Base-by-base conservation (phyloP, 352 stramenopile species). In the Pelagophyceae sp. region DNA sequence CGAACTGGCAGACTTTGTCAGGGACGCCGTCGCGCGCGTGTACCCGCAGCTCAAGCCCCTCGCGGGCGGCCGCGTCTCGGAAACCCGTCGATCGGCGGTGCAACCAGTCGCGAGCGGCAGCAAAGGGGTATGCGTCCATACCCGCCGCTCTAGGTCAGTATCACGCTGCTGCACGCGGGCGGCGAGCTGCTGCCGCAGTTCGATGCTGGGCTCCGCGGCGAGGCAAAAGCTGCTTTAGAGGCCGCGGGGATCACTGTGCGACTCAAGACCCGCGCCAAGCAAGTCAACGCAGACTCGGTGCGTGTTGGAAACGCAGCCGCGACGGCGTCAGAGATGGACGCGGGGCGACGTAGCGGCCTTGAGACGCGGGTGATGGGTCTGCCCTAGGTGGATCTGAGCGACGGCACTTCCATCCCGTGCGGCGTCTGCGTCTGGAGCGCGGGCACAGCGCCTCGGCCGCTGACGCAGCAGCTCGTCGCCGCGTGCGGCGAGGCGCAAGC, bases 141-240 rank as follows among this genome's bases (percentile, higher is more conserved):
- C 20, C 65, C 63, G 32, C 25, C 78, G 23, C n/a, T n/a, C n/a
- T n/a, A n/a, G 76, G 64, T 5, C 27, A 72, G 11, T 74, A 76
- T 92, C 5, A 76, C 86, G 1, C 76, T 92, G 11, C 72, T 89
- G 0, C 87, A 90, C 64, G 78, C 81, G 54, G 83, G 81, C 17
- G 51, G 72, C 1, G 82, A 87, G 17, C 77, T 92, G 31, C 74
- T 92, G 17, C 85, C 85, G 35, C 80, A 86, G 67, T 89, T 92
- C 79, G 86, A 91, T 32, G 61, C 79, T 40, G 72, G 82, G 25
- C 79, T 89, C 20, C 40, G 83, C 51, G n/a, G 77, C 58, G 31
- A 80, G 61, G 86, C 84, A 40, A 64, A 85, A n/a, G 32, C 74
- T n/a, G 76, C 80, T 0, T 64, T 90, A 0, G 15, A 76, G 72